Evolutionary conservation across 2,329 filamentous ascomycete species (phyloP), one percentile per base, ranked within the genome.

Genomic region (Calonectria pseudoturangicola): DNA sequence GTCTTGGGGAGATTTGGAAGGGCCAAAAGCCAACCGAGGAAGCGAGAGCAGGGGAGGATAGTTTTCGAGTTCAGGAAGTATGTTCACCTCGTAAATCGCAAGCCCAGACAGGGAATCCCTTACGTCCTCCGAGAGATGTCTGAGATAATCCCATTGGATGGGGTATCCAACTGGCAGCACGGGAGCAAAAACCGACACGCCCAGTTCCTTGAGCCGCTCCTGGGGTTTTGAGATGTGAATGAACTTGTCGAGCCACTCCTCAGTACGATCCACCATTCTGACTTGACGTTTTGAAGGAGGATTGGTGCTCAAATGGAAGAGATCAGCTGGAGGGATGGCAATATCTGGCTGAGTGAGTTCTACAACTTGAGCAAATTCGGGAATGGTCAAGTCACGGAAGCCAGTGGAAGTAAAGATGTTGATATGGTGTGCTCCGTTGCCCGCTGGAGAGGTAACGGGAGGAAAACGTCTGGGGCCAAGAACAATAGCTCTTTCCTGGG

Each of bases 371-470:
- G 89, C 87, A 84, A 97, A 98, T 67, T 94, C 91, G 8, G 90
- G 87, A 0, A 92, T 90, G 39, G 90, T 89, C 41, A 98, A 86
- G 70, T 90, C 88, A 73, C 91, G 90, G 84, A 97, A 98, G 36
- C 97, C 97, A 1, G 95, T 94, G 0, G 95, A 96, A 2, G 97
- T 98, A 81, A 94, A 92, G 60, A 98, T 89, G 21, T 93, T 92
- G 50, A 98, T 88, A 58, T 92, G 89, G 47, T 90, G 90, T 74
- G 93, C 90, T 10, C 92, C 92, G 82, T 97, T 95, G 25, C 91
- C 90, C 75, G 92, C 87, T 0, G 94, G 94, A 8, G 93, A 91
- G 10, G 89, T 84, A 25, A 98, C 92, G 1, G 95, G 91, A 1
- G 96, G 94, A 62, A 93, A 91, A 39, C 96, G 90, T 67, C 97